phyloP scores from a whole-genome alignment of 495 filamentous ascomycete species.

The Diplogelasinospora grovesii region DNA sequence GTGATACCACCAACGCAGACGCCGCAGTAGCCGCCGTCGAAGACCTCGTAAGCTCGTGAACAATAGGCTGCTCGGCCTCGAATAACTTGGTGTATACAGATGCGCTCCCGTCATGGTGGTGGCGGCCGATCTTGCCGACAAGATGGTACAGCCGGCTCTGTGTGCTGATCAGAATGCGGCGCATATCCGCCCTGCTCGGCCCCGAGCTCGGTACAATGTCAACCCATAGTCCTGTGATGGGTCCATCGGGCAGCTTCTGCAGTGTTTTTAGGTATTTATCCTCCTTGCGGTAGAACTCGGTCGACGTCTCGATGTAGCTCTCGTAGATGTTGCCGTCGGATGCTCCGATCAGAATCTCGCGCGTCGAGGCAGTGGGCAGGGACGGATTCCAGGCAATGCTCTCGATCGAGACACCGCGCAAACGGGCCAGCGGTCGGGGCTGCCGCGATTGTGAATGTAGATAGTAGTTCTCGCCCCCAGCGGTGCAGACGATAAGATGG shows the following conservation, averaged over 20 bases:
- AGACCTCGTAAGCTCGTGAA: constrained; percentile 58
- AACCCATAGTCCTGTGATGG: constrained; percentile 74
- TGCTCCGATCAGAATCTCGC: constrained; percentile 90
- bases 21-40: constrained; percentile 50
- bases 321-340: constrained; percentile 93
- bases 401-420: constrained; percentile 83
- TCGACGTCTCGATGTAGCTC: constrained; percentile 86
- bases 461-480: constrained; percentile 93
- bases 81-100: constrained; percentile 83
- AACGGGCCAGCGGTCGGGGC: constrained; percentile 69
- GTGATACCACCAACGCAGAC: constrained; percentile 66
- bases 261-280: constrained; percentile 82
- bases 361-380: constrained; percentile 87
- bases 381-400: constrained; percentile 93
- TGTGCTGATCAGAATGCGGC: constrained; percentile 72
- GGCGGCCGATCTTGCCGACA: constrained; percentile 65
- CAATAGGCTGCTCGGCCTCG: constrained; percentile 69
- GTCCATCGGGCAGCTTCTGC: constrained; percentile 69
- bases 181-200: constrained; percentile 56
- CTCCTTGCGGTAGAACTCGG: constrained; percentile 89
- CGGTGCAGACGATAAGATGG: constrained; percentile 85
- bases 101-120: constrained; percentile 72
- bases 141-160: constrained; percentile 70
- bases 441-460: constrained; percentile 90
- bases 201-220: constrained; percentile 60